Percentiles rank a stretch among this genome's conserved stretches.
phyloP scores from a whole-genome alignment of 2,329 filamentous ascomycete genomes.

The Dactylella cylindrospora region DNA sequence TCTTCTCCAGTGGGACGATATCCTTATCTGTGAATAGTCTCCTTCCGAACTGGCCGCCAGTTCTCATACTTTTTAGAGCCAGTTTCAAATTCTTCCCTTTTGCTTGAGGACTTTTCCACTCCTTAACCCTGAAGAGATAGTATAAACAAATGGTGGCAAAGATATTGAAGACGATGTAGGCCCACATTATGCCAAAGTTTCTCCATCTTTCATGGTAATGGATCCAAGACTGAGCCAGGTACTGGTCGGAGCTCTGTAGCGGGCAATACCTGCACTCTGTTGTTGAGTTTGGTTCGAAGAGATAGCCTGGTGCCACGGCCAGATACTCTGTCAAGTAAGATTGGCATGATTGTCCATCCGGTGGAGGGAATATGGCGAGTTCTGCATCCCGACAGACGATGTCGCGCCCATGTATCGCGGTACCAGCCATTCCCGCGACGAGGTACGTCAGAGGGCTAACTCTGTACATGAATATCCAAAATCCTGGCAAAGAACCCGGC shows the following conservation, averaged over 20 bases:
- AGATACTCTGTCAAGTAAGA: conserved; percentile 76
- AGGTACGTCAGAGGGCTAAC: conserved; percentile 62
- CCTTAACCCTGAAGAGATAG: conserved; percentile 57
- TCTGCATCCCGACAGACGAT: conserved; percentile 66
- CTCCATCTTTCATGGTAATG: conserved; percentile 65
- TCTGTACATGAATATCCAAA: conserved; percentile 43
- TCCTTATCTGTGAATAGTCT: conserved; percentile 33
- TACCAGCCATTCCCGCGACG: conserved; percentile 76
- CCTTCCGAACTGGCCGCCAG: conserved; percentile 12
- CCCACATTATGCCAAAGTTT: conserved; percentile 67
- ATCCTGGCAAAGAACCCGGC: conserved; percentile 18
- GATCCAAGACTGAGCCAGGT: conserved; percentile 57
- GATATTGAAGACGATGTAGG: conserved; percentile 63
- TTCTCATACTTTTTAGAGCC: conserved; percentile 17
- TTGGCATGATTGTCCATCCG: conserved; percentile 67
- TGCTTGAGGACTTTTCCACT: conserved; percentile 32
- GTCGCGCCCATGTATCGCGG: conserved; percentile 67
- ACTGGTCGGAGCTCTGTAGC: conserved; percentile 58
- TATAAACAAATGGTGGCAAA: conserved; percentile 60
- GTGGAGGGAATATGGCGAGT: conserved; percentile 68
- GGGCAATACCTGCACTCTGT: conserved; percentile 73
- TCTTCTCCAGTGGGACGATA: conserved; percentile 29
- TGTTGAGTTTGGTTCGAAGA: conserved; percentile 61
- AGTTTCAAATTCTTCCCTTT: conserved; percentile 25
- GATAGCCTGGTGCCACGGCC: conserved; percentile 68